Evolutionary conservation across 257 asterid species (phyloP).

Genomic region (Schizonepeta tenuifolia): DNA sequence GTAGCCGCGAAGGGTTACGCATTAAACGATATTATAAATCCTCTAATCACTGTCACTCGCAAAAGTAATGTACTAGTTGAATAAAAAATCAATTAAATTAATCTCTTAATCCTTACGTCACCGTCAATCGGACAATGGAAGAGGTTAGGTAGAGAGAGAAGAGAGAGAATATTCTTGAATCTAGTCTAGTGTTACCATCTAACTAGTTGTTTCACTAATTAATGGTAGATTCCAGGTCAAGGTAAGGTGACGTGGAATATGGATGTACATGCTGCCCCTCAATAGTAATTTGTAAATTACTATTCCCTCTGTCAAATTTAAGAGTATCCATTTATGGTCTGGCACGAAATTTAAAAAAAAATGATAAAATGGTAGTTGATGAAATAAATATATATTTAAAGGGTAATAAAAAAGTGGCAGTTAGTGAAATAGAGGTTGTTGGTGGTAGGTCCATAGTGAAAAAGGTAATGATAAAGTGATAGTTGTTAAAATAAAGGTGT

Average conservation of each 20-base stretch:
- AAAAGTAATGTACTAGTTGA: neutral
- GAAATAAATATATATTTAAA: too few species aligned
- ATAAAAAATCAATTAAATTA: neutral
- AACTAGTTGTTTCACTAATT: neutral
- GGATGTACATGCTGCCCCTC: neutral
- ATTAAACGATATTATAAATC: neutral
- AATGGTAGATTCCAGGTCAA: conserved; percentile 14
- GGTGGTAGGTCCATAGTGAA: too few species aligned
- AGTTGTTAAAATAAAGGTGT: too few species aligned
- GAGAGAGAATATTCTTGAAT: conserved; percentile 28
- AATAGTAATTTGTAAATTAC: too few species aligned
- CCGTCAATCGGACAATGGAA: neutral
- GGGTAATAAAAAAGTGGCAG: too few species aligned
- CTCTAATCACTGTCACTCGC: conserved; percentile 2
- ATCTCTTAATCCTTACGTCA: neutral
- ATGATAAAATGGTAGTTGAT: too few species aligned
- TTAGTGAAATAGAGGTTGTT: too few species aligned
- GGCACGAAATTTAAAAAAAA: too few species aligned
- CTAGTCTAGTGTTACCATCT: neutral
- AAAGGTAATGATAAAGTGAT: too few species aligned
- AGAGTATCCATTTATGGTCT: too few species aligned
- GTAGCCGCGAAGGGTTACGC: conserved; percentile 33
- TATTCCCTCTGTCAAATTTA: too few species aligned
- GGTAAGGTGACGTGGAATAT: neutral
- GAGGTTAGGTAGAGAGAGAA: too few species aligned